These are phyloP conservation scores for Cordyceps militaris DNA, from an alignment of 2,329 filamentous ascomycete species.

Conservation along the genomic window DNA sequence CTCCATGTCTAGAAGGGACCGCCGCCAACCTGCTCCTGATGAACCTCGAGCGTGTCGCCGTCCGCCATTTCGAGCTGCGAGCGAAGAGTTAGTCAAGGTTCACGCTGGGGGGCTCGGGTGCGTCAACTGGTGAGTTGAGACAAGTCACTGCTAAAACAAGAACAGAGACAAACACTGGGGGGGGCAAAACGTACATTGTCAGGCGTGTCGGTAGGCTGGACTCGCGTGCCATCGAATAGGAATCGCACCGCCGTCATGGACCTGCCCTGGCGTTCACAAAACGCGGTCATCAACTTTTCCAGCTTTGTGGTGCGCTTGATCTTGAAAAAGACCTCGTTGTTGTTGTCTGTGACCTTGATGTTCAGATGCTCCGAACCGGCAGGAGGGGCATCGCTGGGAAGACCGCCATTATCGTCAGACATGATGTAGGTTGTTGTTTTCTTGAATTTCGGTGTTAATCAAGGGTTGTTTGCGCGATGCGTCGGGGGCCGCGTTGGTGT, in stretches of 20 bases:
- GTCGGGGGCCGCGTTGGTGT: not conserved
- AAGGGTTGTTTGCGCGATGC: not conserved
- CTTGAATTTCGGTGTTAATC: not conserved
- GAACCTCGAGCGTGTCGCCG: conserved; percentile 91
- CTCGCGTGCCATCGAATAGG: conserved; percentile 90
- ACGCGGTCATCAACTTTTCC: conserved; percentile 97
- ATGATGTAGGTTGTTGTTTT: conserved; percentile 27
- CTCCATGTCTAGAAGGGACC: not conserved
- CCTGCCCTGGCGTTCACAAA: conserved; percentile 95
- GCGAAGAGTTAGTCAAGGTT: conserved; percentile 14
- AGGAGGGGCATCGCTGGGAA: conserved; percentile 34
- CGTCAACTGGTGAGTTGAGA: too few species aligned
- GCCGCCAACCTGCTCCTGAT: conserved; percentile 92
- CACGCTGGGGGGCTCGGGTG: not conserved
- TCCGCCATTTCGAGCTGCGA: conserved; percentile 89
- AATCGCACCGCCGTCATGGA: conserved; percentile 78
- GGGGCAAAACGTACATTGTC: conserved; percentile 64
- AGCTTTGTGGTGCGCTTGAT: conserved; percentile 95
- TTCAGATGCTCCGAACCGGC: conserved; percentile 77
- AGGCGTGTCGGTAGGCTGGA: conserved; percentile 82
- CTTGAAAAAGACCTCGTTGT: conserved; percentile 99
- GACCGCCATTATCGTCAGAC: conserved; percentile 46
- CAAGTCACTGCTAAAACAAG: not conserved
- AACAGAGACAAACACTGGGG: not conserved
- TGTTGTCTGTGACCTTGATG: conserved; percentile 98